phyloP scores from a whole-genome alignment of 2,329 filamentous ascomycete species.

The Colletotrichum navitas region DNA sequence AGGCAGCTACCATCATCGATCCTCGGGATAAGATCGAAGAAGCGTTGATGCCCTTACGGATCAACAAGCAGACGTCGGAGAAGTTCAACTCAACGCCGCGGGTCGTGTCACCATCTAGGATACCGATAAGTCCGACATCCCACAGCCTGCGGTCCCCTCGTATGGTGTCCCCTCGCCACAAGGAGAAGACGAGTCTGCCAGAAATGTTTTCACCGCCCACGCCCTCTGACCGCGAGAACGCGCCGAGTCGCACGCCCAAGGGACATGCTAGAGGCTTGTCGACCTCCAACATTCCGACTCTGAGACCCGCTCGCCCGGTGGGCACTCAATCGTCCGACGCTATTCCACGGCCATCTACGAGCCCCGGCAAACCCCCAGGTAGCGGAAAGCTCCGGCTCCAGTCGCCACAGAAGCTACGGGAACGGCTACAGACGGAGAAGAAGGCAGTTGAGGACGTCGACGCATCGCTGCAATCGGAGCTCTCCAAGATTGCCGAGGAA shows the following conservation, averaged over 20 bases:
- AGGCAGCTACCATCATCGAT: conserved; percentile 66
- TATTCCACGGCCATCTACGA: conserved; percentile 47
- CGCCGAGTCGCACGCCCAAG: conserved; percentile 32
- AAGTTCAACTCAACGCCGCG: conserved; percentile 68
- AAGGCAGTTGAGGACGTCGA: conserved; percentile 79
- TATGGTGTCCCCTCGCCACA: conserved; percentile 51
- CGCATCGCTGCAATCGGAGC: conserved; percentile 77
- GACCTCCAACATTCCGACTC: conserved; percentile 66
- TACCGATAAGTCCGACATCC: conserved; percentile 63
- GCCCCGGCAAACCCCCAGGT: conserved; percentile 57
- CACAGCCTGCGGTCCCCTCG: conserved; percentile 57
- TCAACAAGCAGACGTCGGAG: conserved; percentile 67
- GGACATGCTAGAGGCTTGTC: conserved; percentile 65
- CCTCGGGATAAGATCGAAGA: conserved; percentile 52
- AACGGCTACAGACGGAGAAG: conserved; percentile 87
- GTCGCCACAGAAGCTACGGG: conserved; percentile 81
- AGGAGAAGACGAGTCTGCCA: conserved; percentile 57
- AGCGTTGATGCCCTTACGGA: conserved; percentile 62
- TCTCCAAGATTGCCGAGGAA: conserved; percentile 85
- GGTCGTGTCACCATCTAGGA: conserved; percentile 61
- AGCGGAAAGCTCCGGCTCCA: conserved; percentile 73
- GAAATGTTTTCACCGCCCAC: conserved; percentile 33
- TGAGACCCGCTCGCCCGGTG: conserved; percentile 57
- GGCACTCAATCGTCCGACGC: conserved; percentile 46
- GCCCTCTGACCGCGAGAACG: conserved; percentile 29